Evolutionary conservation across 139 green algal species (phyloP).

Genomic region (Marvania coccoides): DNA sequence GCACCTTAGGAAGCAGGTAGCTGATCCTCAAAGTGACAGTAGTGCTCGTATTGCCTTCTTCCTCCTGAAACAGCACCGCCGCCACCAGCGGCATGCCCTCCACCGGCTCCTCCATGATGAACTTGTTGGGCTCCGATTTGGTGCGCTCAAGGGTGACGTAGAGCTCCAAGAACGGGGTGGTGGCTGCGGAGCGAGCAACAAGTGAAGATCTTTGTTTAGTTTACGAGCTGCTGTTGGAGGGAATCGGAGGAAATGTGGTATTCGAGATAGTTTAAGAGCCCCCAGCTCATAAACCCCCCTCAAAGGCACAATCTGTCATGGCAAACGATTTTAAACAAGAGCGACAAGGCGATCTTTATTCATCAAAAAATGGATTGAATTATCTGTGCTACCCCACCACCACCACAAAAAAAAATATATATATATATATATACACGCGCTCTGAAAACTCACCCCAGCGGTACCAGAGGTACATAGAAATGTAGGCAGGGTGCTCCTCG

Average conservation of each 20-base stretch:
- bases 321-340: no score
- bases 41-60: conserved; percentile 11
- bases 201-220: no score
- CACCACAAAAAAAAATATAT: no score
- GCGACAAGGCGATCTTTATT: no score
- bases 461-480: conserved; percentile 30
- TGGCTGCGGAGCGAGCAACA: conserved; percentile 18
- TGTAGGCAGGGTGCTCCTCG: conserved; percentile 9
- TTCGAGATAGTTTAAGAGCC: no score
- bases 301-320: no score
- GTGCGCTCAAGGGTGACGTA: conserved; percentile 25
- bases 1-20: conserved; percentile 28
- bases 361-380: no score
- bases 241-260: no score
- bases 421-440: no score
- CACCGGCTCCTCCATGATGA: conserved; percentile 28
- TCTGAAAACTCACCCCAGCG: conserved; percentile 21
- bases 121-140: conserved; percentile 18
- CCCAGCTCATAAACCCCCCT: no score
- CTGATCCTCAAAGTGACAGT: conserved; percentile 19
- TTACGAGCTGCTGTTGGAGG: no score
- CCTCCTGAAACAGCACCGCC: conserved; percentile 32
- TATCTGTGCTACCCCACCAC: no score
- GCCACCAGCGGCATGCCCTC: conserved; percentile 22
- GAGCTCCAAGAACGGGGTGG: conserved; percentile 33